Evolutionary conservation across 805 yeast species (phyloP).

Genomic region (Yarrowia alimentaria): DNA sequence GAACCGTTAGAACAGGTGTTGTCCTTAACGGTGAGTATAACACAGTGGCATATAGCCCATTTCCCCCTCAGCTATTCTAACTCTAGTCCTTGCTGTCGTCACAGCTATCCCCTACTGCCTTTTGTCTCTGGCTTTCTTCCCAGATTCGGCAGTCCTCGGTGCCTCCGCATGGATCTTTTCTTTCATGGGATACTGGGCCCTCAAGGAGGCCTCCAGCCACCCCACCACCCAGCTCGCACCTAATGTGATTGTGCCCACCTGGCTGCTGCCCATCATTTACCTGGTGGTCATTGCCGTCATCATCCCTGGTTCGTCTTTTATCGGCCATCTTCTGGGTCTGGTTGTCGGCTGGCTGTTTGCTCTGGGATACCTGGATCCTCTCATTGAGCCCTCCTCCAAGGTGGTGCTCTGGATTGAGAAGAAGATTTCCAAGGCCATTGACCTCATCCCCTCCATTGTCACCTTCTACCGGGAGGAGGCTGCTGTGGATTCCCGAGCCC

Average conservation of each 20-base stretch:
- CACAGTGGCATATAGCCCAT: too few relatives aligned
- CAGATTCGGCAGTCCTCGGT: slow-evolving; percentile 58
- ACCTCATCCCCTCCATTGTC: slow-evolving; percentile 47
- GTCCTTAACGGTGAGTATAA: too few relatives aligned
- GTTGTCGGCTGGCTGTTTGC: slow-evolving; percentile 58
- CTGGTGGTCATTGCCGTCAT: slow-evolving; percentile 52
- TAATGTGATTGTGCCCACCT: slow-evolving; percentile 53
- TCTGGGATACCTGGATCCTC: slow-evolving; percentile 54
- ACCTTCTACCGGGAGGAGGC: slow-evolving; percentile 23
- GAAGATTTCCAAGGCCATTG: slow-evolving; percentile 51
- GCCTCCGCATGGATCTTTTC: slow-evolving; percentile 75
- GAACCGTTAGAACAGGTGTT: slow-evolving; percentile 83
- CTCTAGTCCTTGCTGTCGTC: slow-evolving; percentile 62
- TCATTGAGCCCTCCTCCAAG: slow-evolving; percentile 58
- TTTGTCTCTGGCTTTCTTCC: slow-evolving; percentile 46
- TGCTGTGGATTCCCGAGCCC: slow-evolving; percentile 16
- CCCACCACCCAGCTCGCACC: slow-evolving; percentile 27
- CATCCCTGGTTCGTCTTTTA: slow-evolving; percentile 64
- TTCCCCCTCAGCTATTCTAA: too few relatives aligned
- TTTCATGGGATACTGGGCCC: slow-evolving; percentile 60
- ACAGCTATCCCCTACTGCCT: slow-evolving; percentile 63
- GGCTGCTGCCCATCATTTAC: slow-evolving; percentile 54
- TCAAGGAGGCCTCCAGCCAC: slow-evolving; percentile 42
- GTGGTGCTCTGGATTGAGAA: slow-evolving; percentile 64
- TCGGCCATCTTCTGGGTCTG: slow-evolving; percentile 72